phyloP scores from a whole-genome alignment of 73 alveolate species.

The Urostyla sp. region DNA sequence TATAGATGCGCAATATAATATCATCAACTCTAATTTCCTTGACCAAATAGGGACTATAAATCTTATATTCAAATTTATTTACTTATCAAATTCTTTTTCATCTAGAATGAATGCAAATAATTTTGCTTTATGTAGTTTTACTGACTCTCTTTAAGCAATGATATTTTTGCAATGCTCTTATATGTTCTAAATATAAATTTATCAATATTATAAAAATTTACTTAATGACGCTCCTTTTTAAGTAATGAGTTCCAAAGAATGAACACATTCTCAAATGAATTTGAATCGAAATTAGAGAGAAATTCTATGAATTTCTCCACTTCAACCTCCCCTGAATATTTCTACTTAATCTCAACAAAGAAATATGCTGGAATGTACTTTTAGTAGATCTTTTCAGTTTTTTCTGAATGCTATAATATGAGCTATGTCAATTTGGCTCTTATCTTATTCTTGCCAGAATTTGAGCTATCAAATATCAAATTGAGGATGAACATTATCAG shows the following conservation, averaged over 20 bases:
- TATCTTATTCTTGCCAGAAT: constrained; percentile 3
- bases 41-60: constrained; percentile 37
- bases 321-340: constrained; percentile 12
- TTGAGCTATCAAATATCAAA: constrained; percentile 6
- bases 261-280: constrained; percentile 39
- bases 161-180: too few species aligned
- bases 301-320: constrained; percentile 36
- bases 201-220: too few species aligned
- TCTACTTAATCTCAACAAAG: constrained; percentile 31
- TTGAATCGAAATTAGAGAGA: constrained; percentile 33
- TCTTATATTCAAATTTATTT: not conserved
- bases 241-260: constrained; percentile 14
- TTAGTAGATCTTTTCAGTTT: constrained; percentile 15
- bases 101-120: too few species aligned
- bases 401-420: not conserved
- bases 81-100: not conserved
- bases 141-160: too few species aligned
- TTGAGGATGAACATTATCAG: constrained; percentile 36
- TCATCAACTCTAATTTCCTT: constrained; percentile 32
- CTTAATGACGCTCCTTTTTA: constrained; percentile 35
- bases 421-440: constrained; percentile 36
- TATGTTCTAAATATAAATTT: too few species aligned
- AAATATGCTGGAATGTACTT: constrained; percentile 26
- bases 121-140: too few species aligned
- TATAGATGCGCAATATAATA: constrained; percentile 34